Base-by-base conservation (phyloP, 2,329 filamentous ascomycete species). In the Talaromyces sp. region DNA sequence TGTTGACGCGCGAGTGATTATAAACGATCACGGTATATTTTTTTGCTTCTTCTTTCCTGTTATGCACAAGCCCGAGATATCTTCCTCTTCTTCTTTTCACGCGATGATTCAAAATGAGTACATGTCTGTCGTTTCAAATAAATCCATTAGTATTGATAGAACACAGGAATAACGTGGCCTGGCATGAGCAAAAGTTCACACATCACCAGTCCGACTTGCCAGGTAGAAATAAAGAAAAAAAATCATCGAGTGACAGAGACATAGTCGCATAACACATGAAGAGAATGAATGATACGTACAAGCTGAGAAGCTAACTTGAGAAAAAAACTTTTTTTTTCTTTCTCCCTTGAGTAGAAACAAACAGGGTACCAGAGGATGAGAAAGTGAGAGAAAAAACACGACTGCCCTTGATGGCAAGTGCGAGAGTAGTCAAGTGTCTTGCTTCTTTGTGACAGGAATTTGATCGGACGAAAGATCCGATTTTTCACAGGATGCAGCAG, bases 241-340 rank as follows among this genome's bases (percentile, higher is more conserved):
- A 31, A 43, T n/a, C 53, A 59, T 53, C 41, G 41, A 52, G 32
- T 24, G 31, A 60, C 46, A 61, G 41, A 61, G 48, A 57, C 56
- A 62, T 62, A 65, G 59, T 64, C 63, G 51, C 54, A 65, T 53
- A 64, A 29, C 55, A 64, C 56, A 60, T 52, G 54, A 63, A 62
- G 66, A 68, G 66, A 65, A 70, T 63, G 65, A 67, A 71, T 64
- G 56, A 74, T 75, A 75, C 73, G 73, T 75, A 75, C 73, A 75
- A 74, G 74, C 68, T 69, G 68, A 52, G 62, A 58, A 27, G 62
- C 43, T 56, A 57, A 61, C 51, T 51, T 53, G 43, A 46, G 43
- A 46, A 46, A 27, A 8, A 24, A n/a, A n/a, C n/a, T n/a, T n/a
- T 41, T 38, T 51, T 51, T 27, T 21, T 54, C 26, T 26, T 26